Conservation (phyloP, 768 basidiomycete genomes). For the Macrocybe gigantea region DNA sequence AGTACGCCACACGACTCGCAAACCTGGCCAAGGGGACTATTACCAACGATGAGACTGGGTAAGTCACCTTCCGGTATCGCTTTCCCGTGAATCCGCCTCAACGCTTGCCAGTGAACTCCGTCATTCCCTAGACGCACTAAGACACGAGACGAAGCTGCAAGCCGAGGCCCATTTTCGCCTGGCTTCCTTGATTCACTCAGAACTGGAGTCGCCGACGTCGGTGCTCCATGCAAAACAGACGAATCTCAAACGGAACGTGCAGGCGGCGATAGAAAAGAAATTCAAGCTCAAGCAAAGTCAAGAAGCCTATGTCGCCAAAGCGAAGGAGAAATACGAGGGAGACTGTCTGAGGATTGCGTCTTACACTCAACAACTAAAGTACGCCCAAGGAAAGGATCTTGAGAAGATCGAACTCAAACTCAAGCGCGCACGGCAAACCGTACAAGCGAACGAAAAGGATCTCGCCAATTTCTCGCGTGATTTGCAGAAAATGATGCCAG, state of each 20-base stretch:
- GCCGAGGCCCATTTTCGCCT: slow-evolving; percentile 66
- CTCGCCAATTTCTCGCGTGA: slow-evolving; percentile 76
- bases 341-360: slow-evolving; percentile 88
- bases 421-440: slow-evolving; percentile 79
- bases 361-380: slow-evolving; percentile 79
- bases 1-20: slow-evolving; percentile 78
- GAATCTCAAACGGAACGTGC: slow-evolving; percentile 62
- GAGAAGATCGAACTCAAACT: slow-evolving; percentile 83
- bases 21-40: slow-evolving; percentile 73
- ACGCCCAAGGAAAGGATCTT: slow-evolving; percentile 83
- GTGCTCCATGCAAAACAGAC: slow-evolving; percentile 61
- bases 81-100: slow-evolving; percentile 8
- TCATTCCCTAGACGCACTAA: slow-evolving; percentile 72
- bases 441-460: slow-evolving; percentile 87
- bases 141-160: slow-evolving; percentile 79
- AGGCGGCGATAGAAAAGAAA: slow-evolving; percentile 77
- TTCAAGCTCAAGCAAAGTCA: slow-evolving; percentile 84
- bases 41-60: slow-evolving; percentile 93
- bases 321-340: slow-evolving; percentile 83
- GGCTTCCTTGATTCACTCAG: slow-evolving; percentile 63
- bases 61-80: slow-evolving; percentile 20
- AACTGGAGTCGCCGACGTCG: slow-evolving; percentile 60
- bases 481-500: slow-evolving; percentile 62
- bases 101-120: slow-evolving; percentile 60
- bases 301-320: slow-evolving; percentile 79